phyloP scores from a whole-genome alignment of 192 early-diverging fungal species.

The Entomortierella parvispora region DNA sequence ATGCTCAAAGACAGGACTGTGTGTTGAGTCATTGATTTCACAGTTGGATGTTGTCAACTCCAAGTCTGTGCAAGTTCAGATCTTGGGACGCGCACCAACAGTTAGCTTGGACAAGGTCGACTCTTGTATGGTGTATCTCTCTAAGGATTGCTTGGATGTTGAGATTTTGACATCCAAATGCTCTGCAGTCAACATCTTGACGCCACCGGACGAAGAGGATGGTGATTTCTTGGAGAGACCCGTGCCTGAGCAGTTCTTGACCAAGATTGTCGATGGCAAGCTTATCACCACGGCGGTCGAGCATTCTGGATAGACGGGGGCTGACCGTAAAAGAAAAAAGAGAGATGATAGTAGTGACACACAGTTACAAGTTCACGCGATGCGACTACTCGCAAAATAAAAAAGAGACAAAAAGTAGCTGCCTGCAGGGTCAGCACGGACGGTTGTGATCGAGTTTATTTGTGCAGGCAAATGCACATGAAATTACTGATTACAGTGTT shows the following conservation, averaged over 20 bases:
- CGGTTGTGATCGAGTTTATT: too few relatives aligned
- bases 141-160: constrained; percentile 74
- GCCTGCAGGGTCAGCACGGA: too few relatives aligned
- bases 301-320: constrained; percentile 68
- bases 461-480: too few relatives aligned
- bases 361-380: too few relatives aligned
- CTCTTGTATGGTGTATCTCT: constrained; percentile 90
- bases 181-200: constrained; percentile 89
- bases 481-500: too few relatives aligned
- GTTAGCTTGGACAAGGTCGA: constrained; percentile 94
- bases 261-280: constrained; percentile 82
- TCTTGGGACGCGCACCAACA: constrained; percentile 84
- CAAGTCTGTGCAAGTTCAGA: constrained; percentile 88
- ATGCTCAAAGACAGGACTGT: constrained; percentile 90
- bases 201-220: constrained; percentile 72
- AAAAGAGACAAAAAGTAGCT: too few relatives aligned
- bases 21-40: constrained; percentile 85
- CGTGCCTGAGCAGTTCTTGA: constrained; percentile 94
- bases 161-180: constrained; percentile 96
- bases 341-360: neutral
- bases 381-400: too few relatives aligned
- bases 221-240: constrained; percentile 85
- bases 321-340: neutral
- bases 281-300: constrained; percentile 87
- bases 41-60: constrained; percentile 92